These are phyloP conservation scores for Truncatella angustata DNA, from an alignment of 2,329 filamentous ascomycete genomes.

Conservation along the genomic window DNA sequence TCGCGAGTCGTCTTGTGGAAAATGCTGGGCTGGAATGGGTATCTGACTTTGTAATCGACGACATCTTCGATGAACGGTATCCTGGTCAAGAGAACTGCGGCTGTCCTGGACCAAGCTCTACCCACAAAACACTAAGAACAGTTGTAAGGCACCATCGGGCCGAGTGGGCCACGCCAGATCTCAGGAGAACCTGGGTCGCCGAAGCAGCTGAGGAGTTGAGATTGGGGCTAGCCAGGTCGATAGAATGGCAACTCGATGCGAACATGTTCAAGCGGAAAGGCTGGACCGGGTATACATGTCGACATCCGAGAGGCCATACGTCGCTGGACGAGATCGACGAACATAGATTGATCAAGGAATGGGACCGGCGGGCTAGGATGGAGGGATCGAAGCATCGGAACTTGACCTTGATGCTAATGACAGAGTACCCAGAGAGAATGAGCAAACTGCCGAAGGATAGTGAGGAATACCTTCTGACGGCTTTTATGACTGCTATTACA, in stretches of 20 bases:
- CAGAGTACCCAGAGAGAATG: conserved; percentile 27
- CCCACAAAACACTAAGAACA: conserved; percentile 14
- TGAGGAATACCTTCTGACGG: conserved; percentile 32
- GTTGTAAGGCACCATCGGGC: conserved; percentile 26
- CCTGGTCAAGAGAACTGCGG: conserved; percentile 18
- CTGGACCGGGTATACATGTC: conserved; percentile 33
- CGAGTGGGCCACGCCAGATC: conserved; percentile 19
- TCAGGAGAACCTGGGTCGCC: conserved; percentile 20
- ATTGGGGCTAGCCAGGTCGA: conserved; percentile 15
- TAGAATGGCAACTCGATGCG: conserved; percentile 30
- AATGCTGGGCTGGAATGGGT: conserved; percentile 28
- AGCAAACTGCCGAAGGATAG: conserved; percentile 19
- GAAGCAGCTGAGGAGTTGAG: conserved; percentile 16
- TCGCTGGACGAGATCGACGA: conserved; percentile 21
- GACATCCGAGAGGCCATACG: conserved; percentile 23
- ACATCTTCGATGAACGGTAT: conserved; percentile 28
- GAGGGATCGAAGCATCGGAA: conserved; percentile 14
- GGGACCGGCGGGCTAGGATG: conserved; percentile 18
- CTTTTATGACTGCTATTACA: conserved; percentile 32
- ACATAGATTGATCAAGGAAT: conserved; percentile 22
- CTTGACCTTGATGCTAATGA: conserved; percentile 26
- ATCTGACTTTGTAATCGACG: conserved; percentile 30
- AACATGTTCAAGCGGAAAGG: conserved; percentile 27
- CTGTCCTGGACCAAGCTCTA: neutral
- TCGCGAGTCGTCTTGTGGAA: conserved; percentile 29